Base-by-base conservation (phyloP, 192 early-diverging fungal species). In the Podila epigama region DNA sequence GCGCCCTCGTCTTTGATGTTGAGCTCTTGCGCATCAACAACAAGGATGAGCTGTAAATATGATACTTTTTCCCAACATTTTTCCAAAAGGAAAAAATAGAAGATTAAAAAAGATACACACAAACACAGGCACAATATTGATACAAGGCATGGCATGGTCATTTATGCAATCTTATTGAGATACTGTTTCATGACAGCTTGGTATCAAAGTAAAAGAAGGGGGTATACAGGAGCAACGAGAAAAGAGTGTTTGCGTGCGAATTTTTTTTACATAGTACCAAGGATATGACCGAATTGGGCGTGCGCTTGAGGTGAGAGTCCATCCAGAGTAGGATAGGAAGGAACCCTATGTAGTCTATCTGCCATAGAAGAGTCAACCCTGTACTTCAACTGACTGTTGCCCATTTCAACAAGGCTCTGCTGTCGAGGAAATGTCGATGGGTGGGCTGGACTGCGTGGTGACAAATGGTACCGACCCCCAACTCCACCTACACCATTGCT, bases 1-100 rank as follows among this genome's bases (percentile, higher is more conserved):
- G 91, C 1, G 90, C 91, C 37, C 83, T 95, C 34, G 90, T 93
- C 22, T 94, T 95, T 70, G 93, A 94, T 22, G 91, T 93, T 6
- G 90, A 93, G 66, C 69, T 93, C 16, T 35, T 95, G 28, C 82
- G 77, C 39, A 92, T 92, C 79, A 68, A 81, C 27, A 60, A 65
- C 60, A 68, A 68, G 60, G 73, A 77, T 68, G 73, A 77, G 51
- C 42, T 75, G 64, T 75, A 75, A 73, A 48, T 33, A 60, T 7
- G n/a, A 56, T 53, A 13, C 13, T 22, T 22, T 53, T 29, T 20
- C 12, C 0, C 7, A 52, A 15, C 22, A 15, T 51, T 51, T 51
- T 12, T n/a, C 6, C 6, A 39, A 39, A 13, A 39, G 7, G 7
- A 9, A 39, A 13, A 9, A 39, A 9, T 39, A 39, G 37, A 39